A percentile compares a stretch with the other conserved stretches of the same genome.
Conservation (phyloP, 2,329 filamentous ascomycete species). For the Elsinoe perseae region DNA sequence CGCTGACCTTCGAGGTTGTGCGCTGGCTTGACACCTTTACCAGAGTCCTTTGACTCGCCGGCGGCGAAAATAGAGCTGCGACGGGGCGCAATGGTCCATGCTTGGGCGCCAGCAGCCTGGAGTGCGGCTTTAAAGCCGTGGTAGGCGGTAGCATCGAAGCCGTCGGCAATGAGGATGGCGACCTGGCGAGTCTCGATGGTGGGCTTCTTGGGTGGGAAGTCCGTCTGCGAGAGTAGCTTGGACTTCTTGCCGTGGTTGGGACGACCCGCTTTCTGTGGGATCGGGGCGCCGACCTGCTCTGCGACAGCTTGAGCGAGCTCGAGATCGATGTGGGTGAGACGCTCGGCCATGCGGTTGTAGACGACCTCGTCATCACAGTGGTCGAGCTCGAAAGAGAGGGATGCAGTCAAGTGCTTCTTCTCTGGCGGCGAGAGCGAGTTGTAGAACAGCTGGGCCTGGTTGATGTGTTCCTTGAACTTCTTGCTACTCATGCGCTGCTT, state of each 20-base stretch:
- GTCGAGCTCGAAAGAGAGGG: slow-evolving; percentile 65
- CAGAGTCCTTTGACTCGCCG: slow-evolving; percentile 46
- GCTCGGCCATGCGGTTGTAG: slow-evolving; percentile 60
- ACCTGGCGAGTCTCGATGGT: slow-evolving; percentile 65
- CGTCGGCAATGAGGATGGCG: slow-evolving; percentile 69
- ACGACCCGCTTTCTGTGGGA: slow-evolving; percentile 46
- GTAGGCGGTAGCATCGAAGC: slow-evolving; percentile 62
- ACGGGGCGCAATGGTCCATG: slow-evolving; percentile 64
- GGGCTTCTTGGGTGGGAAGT: slow-evolving; percentile 54
- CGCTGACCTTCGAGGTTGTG: slow-evolving; percentile 75
- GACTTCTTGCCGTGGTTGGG: slow-evolving; percentile 60
- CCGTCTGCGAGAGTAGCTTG: slow-evolving; percentile 61
- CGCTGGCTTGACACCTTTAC: slow-evolving; percentile 56
- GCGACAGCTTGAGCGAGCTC: slow-evolving; percentile 61
- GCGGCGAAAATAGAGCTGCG: slow-evolving; percentile 58
- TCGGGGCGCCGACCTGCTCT: slow-evolving; percentile 58
- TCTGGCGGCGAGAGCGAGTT: slow-evolving; percentile 65
- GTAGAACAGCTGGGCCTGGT: slow-evolving; percentile 74
- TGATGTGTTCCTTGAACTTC: slow-evolving; percentile 72
- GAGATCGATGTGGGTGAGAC: slow-evolving; percentile 65
- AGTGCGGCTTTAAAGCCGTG: slow-evolving; percentile 57
- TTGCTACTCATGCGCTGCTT: slow-evolving; percentile 60
- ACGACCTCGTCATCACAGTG: slow-evolving; percentile 74
- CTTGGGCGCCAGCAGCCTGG: slow-evolving; percentile 54
- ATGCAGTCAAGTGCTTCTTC: slow-evolving; percentile 53